Evolutionary conservation across 139 green algal species (phyloP).

Genomic region (Zygnema circumcarinatum): DNA sequence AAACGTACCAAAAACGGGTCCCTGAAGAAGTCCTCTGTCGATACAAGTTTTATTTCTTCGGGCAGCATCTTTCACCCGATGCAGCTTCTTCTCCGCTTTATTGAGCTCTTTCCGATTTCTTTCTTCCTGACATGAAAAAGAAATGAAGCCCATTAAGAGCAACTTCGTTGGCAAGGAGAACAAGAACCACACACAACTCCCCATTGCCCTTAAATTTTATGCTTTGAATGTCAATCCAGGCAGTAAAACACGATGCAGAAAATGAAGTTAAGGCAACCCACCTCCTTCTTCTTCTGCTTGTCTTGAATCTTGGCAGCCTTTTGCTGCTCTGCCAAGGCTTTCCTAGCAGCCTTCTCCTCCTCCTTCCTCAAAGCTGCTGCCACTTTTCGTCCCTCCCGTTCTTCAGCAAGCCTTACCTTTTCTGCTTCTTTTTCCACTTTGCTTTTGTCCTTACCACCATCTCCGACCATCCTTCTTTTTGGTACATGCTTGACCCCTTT

Average conservation of each 20-base stretch:
- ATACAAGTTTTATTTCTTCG: not conserved
- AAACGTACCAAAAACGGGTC: not conserved
- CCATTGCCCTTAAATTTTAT: not conserved
- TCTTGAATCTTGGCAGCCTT: not conserved
- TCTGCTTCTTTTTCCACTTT: not conserved
- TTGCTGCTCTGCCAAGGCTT: not conserved
- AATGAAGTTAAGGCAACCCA: not conserved
- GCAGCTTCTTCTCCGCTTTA: not conserved
- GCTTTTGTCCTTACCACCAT: not conserved
- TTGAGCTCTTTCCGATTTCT: not conserved
- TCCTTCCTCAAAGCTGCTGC: not conserved
- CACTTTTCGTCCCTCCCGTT: too few relatives aligned
- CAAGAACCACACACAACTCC: not conserved
- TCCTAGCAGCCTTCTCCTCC: not conserved
- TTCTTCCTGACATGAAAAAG: not conserved
- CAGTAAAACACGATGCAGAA: not conserved
- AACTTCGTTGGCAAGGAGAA: not conserved
- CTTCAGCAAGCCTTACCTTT: too few relatives aligned
- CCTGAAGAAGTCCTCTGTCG: not conserved
- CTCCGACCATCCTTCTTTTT: too few relatives aligned
- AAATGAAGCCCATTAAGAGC: not conserved
- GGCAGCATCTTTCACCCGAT: not conserved
- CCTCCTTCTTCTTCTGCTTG: not conserved
- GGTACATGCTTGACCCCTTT: too few relatives aligned
- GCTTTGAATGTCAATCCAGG: not conserved